Evolutionary conservation across 768 basidiomycete genomes (phyloP).

Genomic region (Gautieria morchelliformis): DNA sequence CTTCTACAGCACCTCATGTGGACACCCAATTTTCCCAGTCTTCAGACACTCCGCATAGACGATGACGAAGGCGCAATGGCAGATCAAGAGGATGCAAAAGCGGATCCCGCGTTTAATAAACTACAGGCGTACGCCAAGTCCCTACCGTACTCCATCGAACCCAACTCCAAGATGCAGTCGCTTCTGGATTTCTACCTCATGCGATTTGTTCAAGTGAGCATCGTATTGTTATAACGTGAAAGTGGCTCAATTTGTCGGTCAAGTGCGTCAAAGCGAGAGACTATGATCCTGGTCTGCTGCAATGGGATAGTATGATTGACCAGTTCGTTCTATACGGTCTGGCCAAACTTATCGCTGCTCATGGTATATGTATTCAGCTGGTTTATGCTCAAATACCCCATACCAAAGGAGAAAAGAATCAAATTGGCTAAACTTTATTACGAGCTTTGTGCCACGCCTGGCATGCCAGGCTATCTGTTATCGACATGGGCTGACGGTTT

Average conservation of each 20-base stretch:
- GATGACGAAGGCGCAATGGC: background rate
- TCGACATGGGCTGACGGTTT: slow-evolving; percentile 59
- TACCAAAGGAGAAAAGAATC: slow-evolving; percentile 71
- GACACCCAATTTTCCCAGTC: background rate
- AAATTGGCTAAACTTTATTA: slow-evolving; percentile 71
- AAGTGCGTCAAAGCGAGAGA: slow-evolving; percentile 76
- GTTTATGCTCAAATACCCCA: slow-evolving; percentile 77
- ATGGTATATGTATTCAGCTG: slow-evolving; percentile 37
- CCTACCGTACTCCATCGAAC: slow-evolving; percentile 71
- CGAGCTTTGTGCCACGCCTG: slow-evolving; percentile 64
- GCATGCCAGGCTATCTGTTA: slow-evolving; percentile 61
- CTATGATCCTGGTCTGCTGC: slow-evolving; percentile 69
- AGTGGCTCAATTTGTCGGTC: slow-evolving; percentile 20
- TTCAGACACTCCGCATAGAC: background rate
- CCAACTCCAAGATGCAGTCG: slow-evolving; percentile 64
- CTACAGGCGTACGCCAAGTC: slow-evolving; percentile 51
- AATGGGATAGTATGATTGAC: slow-evolving; percentile 71
- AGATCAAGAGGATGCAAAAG: background rate
- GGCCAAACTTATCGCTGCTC: background rate
- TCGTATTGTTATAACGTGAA: background rate
- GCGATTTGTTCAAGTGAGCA: slow-evolving; percentile 14
- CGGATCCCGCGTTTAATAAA: slow-evolving; percentile 42
- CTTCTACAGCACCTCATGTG: slow-evolving; percentile 4
- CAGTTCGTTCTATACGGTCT: slow-evolving; percentile 40
- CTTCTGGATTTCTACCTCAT: slow-evolving; percentile 65